Conservation (phyloP, 2,329 filamentous ascomycete genomes). For the Leptographium wingfieldii region DNA sequence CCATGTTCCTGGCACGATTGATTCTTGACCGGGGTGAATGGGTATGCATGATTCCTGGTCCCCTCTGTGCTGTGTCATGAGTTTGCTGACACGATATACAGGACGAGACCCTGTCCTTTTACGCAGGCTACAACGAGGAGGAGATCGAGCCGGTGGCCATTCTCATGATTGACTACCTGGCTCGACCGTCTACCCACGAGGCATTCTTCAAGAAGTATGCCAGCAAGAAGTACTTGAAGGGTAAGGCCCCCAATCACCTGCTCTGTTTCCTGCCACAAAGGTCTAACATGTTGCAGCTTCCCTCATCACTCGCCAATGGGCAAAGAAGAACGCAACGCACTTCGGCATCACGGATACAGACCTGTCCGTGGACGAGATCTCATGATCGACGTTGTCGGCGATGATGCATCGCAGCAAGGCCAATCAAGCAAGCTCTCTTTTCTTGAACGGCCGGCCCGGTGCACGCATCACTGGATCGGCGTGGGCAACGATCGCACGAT, state of each 20-base stretch:
- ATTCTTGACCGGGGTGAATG: conserved; percentile 86
- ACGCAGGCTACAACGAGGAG: conserved; percentile 84
- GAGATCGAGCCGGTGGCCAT: conserved; percentile 87
- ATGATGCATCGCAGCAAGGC: neutral
- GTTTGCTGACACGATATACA: conserved; percentile 5
- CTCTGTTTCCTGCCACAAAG: neutral
- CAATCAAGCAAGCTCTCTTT: neutral
- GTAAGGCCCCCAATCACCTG: conserved; percentile 36
- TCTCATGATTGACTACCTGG: conserved; percentile 94
- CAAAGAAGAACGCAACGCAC: conserved; percentile 59
- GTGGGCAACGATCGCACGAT: neutral
- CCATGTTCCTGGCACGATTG: conserved; percentile 88
- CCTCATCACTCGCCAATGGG: conserved; percentile 84
- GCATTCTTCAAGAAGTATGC: conserved; percentile 99
- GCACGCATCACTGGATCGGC: neutral
- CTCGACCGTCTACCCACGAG: conserved; percentile 79
- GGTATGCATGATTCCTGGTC: conserved; percentile 39
- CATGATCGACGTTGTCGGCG: conserved; percentile 6
- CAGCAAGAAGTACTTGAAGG: conserved; percentile 98
- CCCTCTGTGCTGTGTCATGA: conserved; percentile 4
- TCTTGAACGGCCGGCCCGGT: neutral
- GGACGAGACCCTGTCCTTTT: conserved; percentile 67
- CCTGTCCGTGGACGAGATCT: conserved; percentile 37
- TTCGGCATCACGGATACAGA: conserved; percentile 42
- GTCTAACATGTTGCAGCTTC: conserved; percentile 47